Evolutionary conservation across 2,329 filamentous ascomycete species (phyloP).

Genomic region (Fusarium transvaalense): DNA sequence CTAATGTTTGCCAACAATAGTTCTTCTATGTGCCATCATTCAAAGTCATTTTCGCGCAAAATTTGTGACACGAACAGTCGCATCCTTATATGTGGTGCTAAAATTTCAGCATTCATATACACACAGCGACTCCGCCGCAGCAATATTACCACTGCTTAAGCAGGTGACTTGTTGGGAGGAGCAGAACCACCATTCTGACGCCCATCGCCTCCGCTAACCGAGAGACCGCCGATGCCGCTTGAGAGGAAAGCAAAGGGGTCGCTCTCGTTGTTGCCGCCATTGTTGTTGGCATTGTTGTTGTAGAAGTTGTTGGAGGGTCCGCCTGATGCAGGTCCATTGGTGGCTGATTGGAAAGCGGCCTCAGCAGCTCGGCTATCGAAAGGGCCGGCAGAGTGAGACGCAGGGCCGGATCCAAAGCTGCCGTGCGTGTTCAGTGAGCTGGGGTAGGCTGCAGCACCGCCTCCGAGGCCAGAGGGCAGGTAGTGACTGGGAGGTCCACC

Average conservation of each 20-base stretch:
- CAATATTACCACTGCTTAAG: constrained; percentile 56
- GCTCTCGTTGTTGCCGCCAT: constrained; percentile 71
- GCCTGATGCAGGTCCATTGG: constrained; percentile 82
- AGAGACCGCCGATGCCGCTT: constrained; percentile 77
- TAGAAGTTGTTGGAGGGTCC: constrained; percentile 71
- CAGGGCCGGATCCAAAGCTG: constrained; percentile 77
- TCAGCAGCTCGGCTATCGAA: constrained; percentile 96
- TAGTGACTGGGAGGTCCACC: constrained; percentile 90
- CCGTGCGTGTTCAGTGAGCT: constrained; percentile 81
- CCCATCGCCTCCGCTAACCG: constrained; percentile 74
- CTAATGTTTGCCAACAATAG: constrained; percentile 60
- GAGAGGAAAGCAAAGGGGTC: constrained; percentile 87
- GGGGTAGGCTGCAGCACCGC: constrained; percentile 78
- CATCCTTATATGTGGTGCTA: constrained; percentile 37
- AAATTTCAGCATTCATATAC: constrained; percentile 48
- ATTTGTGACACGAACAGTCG: constrained; percentile 46
- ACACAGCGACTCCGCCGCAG: constrained; percentile 45
- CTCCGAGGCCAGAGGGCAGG: constrained; percentile 84
- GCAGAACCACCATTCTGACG: constrained; percentile 72
- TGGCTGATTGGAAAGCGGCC: constrained; percentile 91
- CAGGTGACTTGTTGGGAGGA: constrained; percentile 70
- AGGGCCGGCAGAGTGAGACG: constrained; percentile 83
- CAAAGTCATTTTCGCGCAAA: constrained; percentile 54
- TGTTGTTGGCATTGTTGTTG: constrained; percentile 73
- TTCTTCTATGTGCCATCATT: constrained; percentile 61